Conservation (phyloP, 2,329 filamentous ascomycete species). For the Ceratocystis ficicola region DNA sequence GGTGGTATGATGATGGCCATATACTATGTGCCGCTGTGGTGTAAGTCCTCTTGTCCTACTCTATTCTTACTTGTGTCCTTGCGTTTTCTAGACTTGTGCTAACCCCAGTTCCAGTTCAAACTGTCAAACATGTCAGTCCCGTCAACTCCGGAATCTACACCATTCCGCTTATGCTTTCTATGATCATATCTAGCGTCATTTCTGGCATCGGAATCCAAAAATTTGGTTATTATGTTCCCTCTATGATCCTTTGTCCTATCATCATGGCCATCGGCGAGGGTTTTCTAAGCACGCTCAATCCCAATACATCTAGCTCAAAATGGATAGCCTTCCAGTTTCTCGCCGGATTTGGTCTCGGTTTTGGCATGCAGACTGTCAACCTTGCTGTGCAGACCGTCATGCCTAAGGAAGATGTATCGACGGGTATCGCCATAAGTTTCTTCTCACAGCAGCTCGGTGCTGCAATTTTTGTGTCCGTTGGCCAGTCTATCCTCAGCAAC, state of each 20-base stretch:
- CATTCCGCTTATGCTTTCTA: slow-evolving; percentile 43
- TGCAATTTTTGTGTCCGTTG: slow-evolving; percentile 46
- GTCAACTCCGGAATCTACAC: slow-evolving; percentile 46
- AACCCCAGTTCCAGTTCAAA: slow-evolving; percentile 36
- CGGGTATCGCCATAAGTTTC: slow-evolving; percentile 44
- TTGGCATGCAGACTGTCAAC: slow-evolving; percentile 45
- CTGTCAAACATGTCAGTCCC: slow-evolving; percentile 41
- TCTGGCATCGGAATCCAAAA: slow-evolving; percentile 39
- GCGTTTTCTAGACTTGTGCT: neutral
- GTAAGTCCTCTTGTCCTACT: slow-evolving; percentile 30
- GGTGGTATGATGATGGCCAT: slow-evolving; percentile 43
- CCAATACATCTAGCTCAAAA: slow-evolving; percentile 34
- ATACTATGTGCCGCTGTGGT: slow-evolving; percentile 45
- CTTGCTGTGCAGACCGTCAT: slow-evolving; percentile 47
- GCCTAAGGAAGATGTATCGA: slow-evolving; percentile 40
- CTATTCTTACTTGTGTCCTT: slow-evolving; percentile 21
- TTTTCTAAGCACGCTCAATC: slow-evolving; percentile 44
- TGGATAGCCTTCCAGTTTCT: slow-evolving; percentile 52
- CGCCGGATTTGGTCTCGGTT: slow-evolving; percentile 46
- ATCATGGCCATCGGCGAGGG: slow-evolving; percentile 43
- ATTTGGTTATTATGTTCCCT: slow-evolving; percentile 48
- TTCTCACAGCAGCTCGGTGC: slow-evolving; percentile 49
- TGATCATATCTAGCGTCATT: slow-evolving; percentile 41
- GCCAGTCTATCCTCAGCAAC: slow-evolving; percentile 42
- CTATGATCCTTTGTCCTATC: slow-evolving; percentile 41